phyloP scores from a whole-genome alignment of 2,329 filamentous ascomycete genomes.

The Neophaeococcomyces aloes region DNA sequence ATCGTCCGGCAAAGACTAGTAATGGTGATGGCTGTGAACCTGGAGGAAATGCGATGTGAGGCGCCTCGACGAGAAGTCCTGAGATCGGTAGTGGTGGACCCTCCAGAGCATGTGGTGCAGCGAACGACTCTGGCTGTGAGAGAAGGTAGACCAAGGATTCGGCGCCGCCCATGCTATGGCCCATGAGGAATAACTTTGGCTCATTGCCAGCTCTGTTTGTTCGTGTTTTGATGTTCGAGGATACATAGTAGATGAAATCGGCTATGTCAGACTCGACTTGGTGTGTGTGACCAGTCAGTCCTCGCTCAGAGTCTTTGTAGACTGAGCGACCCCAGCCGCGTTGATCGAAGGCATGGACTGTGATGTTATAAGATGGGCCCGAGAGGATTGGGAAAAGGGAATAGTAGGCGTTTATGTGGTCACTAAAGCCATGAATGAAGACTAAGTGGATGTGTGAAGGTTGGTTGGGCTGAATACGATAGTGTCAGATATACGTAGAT shows the following conservation, averaged over 20 bases:
- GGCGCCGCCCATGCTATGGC: constrained; percentile 84
- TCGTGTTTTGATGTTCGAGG: constrained; percentile 28
- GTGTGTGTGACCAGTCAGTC: constrained; percentile 62
- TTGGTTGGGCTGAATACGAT: constrained; percentile 22
- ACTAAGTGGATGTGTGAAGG: constrained; percentile 58
- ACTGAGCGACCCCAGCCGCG: constrained; percentile 76
- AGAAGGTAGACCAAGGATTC: constrained; percentile 55
- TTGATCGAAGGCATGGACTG: constrained; percentile 71
- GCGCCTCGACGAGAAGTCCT: constrained; percentile 67
- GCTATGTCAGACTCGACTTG: constrained; percentile 68
- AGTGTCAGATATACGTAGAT: too few relatives aligned
- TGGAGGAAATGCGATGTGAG: constrained; percentile 64
- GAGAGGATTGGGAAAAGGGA: constrained; percentile 63
- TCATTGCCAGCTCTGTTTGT: constrained; percentile 25
- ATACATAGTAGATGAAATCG: constrained; percentile 54
- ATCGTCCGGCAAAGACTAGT: constrained; percentile 54
- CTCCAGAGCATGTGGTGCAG: constrained; percentile 42
- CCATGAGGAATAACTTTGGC: constrained; percentile 68
- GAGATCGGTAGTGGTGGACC: constrained; percentile 38
- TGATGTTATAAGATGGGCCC: constrained; percentile 52
- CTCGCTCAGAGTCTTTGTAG: constrained; percentile 40
- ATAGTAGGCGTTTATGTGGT: constrained; percentile 56
- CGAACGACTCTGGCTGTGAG: constrained; percentile 27
- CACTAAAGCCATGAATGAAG: constrained; percentile 70
- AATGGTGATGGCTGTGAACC: constrained; percentile 52